phyloP scores from a whole-genome alignment of 805 yeast species.

The Cyberlindnera misumaiensis region DNA sequence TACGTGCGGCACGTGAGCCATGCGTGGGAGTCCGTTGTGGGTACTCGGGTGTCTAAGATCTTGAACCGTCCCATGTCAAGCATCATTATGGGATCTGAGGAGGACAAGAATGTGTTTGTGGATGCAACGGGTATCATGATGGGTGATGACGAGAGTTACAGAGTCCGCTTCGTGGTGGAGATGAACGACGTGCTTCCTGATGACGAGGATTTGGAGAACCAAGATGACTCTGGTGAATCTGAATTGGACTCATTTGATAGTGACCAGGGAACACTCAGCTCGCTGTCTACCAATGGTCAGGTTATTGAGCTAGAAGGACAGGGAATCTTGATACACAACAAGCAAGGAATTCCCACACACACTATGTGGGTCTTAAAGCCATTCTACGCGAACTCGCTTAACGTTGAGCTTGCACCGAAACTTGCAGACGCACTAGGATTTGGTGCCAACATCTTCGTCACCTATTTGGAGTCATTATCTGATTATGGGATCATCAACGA shows the following conservation, averaged over 20 bases:
- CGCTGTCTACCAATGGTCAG: constrained; percentile 51
- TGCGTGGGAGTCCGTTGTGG: constrained; percentile 76
- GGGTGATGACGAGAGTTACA: constrained; percentile 66
- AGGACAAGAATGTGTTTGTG: constrained; percentile 61
- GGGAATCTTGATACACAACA: constrained; percentile 75
- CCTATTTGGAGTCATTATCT: constrained; percentile 59
- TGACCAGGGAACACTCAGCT: constrained; percentile 27
- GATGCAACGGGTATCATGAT: constrained; percentile 68
- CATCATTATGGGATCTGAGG: constrained; percentile 56
- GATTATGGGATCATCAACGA: constrained; percentile 61
- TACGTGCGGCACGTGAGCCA: constrained; percentile 66
- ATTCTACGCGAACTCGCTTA: constrained; percentile 54
- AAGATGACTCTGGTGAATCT: not conserved
- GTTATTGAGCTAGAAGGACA: constrained; percentile 83
- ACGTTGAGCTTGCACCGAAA: constrained; percentile 61
- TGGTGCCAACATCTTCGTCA: constrained; percentile 78
- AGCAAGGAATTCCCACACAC: constrained; percentile 57
- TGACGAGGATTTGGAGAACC: constrained; percentile 12
- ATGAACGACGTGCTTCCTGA: constrained; percentile 25
- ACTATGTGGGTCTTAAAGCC: constrained; percentile 93
- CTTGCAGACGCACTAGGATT: constrained; percentile 78
- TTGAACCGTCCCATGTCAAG: constrained; percentile 49
- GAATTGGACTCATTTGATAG: constrained; percentile 11
- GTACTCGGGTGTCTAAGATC: constrained; percentile 53
- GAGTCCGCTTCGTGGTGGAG: constrained; percentile 62